Evolutionary conservation across 1,284 basidiomycete genomes (phyloP), one percentile per base, ranked within the genome.

Genomic region (Ceratobasidium sp.): DNA sequence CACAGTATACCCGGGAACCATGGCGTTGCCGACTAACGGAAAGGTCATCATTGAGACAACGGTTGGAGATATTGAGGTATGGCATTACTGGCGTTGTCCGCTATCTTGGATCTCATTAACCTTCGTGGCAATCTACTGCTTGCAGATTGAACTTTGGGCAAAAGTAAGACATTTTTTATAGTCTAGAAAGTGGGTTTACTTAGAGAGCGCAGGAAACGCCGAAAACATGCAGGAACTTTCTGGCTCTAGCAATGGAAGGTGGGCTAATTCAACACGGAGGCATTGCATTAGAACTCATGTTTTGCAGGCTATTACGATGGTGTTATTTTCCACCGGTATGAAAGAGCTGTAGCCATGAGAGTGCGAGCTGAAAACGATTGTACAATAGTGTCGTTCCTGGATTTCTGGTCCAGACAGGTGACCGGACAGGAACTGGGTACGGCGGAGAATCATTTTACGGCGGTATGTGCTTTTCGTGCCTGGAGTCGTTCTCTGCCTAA

Each of bases 341-440:
- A 76, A 52, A 21, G 26, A 18, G 30, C 16, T 1, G 8, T 34
- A 3, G n/a, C 6, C 30, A 21, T 30, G 39, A 1, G 61, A 28
- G 21, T 18, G n/a, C 4, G 53, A 28, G 16, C 58, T 60, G 1
- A 59, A 18, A 21, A 1, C 18, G 34, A 3, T 5, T 39, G 48
- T 48, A 3, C 46, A 16, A 8, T 71, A 92, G 91, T 14, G 84
- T 96, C 59, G 89, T 96, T 2, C 92, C 94, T 1, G 87, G 88
- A 34, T 98, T 98, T 79, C 87, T 97, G 60, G 89, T 97, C 1
- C 97, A 98, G 80, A 94, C 95, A 1, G 97, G 97, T n/a, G 97
- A 98, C 79, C 90, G 88, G 72, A 96, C 95, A 0, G 94, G 94
- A 0, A 96, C 93, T 0, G 97, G 97, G 0, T 88, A 82, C 3